Evolutionary conservation across 2,329 filamentous ascomycete genomes (phyloP).

Genomic region (Periconia sp.): DNA sequence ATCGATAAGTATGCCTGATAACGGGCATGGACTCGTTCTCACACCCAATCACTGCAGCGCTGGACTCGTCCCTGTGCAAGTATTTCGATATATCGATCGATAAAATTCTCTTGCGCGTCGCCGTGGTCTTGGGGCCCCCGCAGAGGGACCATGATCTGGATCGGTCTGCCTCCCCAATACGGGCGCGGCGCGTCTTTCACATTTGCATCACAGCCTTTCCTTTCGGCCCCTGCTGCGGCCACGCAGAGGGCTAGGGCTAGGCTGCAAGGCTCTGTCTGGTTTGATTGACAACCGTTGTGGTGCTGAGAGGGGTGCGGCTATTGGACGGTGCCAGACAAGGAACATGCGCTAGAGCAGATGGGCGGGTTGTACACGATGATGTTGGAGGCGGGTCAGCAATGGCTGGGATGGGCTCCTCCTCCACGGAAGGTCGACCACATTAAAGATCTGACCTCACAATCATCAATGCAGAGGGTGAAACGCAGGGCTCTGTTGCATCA

Average conservation of each 20-base stretch:
- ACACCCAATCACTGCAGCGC: too few species aligned
- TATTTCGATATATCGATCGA: too few species aligned
- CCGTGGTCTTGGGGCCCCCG: too few species aligned
- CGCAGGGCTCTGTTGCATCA: conserved; percentile 22
- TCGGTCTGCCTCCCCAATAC: background rate
- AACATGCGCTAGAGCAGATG: background rate
- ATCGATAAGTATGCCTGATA: too few species aligned
- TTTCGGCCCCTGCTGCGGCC: background rate
- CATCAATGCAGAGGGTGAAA: conserved; percentile 16
- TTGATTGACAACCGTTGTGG: background rate
- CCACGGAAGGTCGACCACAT: too few species aligned
- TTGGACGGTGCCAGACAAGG: background rate
- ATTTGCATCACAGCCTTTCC: background rate
- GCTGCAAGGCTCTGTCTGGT: background rate
- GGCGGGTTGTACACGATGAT: background rate
- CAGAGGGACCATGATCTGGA: background rate
- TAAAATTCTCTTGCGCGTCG: too few species aligned
- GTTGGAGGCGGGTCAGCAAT: background rate
- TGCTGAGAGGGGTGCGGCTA: background rate
- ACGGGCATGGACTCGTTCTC: too few species aligned
- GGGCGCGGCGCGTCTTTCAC: background rate
- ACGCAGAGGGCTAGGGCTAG: conserved; percentile 4
- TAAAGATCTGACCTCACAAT: conserved; percentile 25
- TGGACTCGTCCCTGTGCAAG: too few species aligned
- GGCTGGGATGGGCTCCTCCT: conserved; percentile 6